phyloP scores from a whole-genome alignment of 164 flowering plant genomes.

The Magnolia kwangsiensis region DNA sequence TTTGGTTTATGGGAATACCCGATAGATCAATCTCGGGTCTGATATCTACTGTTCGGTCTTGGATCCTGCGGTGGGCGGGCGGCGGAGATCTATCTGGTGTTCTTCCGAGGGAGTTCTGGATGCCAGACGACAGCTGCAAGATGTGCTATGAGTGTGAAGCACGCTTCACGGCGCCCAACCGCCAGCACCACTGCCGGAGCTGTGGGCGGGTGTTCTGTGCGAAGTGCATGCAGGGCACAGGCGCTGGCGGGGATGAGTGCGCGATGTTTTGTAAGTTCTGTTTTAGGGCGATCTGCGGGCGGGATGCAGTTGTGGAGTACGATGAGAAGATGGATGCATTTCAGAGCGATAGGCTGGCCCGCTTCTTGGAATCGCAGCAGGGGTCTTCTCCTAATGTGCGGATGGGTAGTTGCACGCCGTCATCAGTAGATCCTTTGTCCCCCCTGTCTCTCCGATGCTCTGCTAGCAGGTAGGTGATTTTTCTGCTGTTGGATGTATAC shows the following conservation, averaged over 20 bases:
- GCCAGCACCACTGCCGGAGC: constrained; percentile 45
- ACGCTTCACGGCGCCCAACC: constrained; percentile 23
- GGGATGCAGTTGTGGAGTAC: constrained; percentile 29
- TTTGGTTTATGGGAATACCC: constrained; percentile 16
- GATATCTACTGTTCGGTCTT: constrained; percentile 50
- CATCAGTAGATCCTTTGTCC: constrained; percentile 36
- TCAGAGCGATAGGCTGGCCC: constrained; percentile 30
- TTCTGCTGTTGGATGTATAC: neutral
- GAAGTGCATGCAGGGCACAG: constrained; percentile 41
- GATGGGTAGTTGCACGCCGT: constrained; percentile 34
- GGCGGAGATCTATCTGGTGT: constrained; percentile 19
- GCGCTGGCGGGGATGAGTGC: constrained; percentile 18
- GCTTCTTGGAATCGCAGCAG: constrained; percentile 33
- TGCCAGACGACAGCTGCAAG: constrained; percentile 33
- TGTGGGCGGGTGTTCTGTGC: constrained; percentile 58
- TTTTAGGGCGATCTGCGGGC: constrained; percentile 20
- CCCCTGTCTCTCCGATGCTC: constrained; percentile 41
- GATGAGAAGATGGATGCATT: constrained; percentile 51
- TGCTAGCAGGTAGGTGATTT: constrained; percentile 42
- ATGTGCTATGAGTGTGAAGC: constrained; percentile 51
- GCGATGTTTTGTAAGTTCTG: constrained; percentile 60
- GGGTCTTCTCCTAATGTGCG: constrained; percentile 36
- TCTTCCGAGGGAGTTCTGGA: constrained; percentile 25
- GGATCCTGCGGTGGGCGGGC: constrained; percentile 35
- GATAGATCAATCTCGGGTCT: constrained; percentile 45